Conservation (phyloP, 1,139 yeast species). For the Tardiomyces depauwii region DNA sequence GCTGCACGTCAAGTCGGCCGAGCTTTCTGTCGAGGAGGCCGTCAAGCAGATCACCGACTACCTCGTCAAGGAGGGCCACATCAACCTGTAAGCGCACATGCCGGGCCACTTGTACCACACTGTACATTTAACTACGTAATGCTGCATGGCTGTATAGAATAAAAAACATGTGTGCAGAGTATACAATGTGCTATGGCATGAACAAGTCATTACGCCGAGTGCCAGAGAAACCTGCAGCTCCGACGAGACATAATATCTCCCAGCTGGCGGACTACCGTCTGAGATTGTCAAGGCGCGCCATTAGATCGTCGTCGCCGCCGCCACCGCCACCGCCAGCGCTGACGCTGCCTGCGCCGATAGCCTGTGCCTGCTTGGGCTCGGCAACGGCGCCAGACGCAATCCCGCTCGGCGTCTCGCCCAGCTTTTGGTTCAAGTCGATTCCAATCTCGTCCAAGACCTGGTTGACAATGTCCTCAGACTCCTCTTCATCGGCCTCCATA, state of each 20-base stretch:
- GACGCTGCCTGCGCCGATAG: conserved; percentile 32
- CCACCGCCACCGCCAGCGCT: conserved; percentile 24
- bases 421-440: conserved; percentile 57
- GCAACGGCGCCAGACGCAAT: conserved; percentile 27
- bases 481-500: conserved; percentile 80
- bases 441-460: conserved; percentile 95
- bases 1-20: conserved; percentile 65
- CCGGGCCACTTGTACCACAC: too few relatives aligned
- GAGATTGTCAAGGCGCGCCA: conserved; percentile 77
- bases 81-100: conserved; percentile 13
- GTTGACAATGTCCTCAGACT: conserved; percentile 83
- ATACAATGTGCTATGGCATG: too few relatives aligned
- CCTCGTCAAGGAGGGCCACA: conserved; percentile 44
- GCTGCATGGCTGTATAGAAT: too few relatives aligned
- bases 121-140: too few relatives aligned
- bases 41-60: conserved; percentile 64
- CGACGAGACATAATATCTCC: too few relatives aligned
- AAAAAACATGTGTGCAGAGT: neutral
- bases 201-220: too few relatives aligned
- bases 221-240: too few relatives aligned
- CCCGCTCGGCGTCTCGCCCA: conserved; percentile 59
- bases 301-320: conserved; percentile 62
- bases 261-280: conserved; percentile 36
- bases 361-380: conserved; percentile 35
- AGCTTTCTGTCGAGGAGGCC: conserved; percentile 65